Conservation (phyloP, 108 stramenopile species). For the Cyclotella choctawhatcheeana region DNA sequence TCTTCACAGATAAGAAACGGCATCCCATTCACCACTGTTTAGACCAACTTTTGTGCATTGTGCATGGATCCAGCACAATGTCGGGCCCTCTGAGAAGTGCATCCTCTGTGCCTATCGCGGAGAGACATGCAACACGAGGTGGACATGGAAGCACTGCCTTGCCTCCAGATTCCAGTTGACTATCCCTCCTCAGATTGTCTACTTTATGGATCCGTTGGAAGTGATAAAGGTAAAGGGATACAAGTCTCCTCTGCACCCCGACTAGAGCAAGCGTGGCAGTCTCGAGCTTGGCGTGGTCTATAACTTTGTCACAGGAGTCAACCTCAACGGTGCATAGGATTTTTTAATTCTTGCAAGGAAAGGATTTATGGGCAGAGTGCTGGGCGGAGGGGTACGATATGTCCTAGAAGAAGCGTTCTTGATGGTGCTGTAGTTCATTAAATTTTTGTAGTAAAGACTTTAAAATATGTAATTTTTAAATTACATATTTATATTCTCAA, state of each 20-base stretch:
- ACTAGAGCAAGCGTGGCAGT: background rate
- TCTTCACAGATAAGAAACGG: background rate
- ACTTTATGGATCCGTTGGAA: slow-evolving; percentile 12
- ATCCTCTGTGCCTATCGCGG: slow-evolving; percentile 10
- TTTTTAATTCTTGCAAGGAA: background rate
- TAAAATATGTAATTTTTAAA: too few relatives aligned
- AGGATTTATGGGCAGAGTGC: slow-evolving; percentile 3
- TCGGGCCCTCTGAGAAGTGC: slow-evolving; percentile 17
- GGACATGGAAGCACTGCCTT: slow-evolving; percentile 3
- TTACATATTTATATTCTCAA: too few relatives aligned
- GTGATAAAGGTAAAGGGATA: background rate
- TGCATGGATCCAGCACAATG: background rate
- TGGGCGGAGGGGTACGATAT: slow-evolving; percentile 14
- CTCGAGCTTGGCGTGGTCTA: slow-evolving; percentile 1
- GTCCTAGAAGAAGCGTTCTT: too few relatives aligned
- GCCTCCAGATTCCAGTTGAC: background rate
- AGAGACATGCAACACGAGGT: slow-evolving; percentile 10
- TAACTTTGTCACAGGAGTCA: background rate
- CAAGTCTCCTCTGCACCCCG: background rate
- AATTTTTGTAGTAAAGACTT: too few relatives aligned
- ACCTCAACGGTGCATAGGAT: background rate
- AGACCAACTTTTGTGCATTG: background rate
- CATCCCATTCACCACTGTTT: background rate
- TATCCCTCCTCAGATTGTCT: slow-evolving; percentile 1
- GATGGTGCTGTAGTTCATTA: too few relatives aligned